Evolutionary conservation across 331 rosid species (phyloP), one percentile per base, ranked within the genome.

Genomic region (Stylosanthes scabra): DNA sequence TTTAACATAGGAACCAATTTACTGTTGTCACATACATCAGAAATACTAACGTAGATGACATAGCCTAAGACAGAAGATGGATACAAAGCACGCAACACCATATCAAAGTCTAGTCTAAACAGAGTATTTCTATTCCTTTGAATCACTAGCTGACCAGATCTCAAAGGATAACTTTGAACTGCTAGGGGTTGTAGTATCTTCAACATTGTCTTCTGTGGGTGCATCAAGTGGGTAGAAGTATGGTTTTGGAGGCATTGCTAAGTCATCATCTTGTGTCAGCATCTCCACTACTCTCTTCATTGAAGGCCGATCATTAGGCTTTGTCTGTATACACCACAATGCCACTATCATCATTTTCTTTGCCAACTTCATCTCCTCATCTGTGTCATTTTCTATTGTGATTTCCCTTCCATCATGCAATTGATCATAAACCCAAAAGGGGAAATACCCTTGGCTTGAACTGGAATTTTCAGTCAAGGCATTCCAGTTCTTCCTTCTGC

Each of bases 391-490:
- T 1, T 56, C 82, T 20, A 75, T 40, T 47, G 68, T 29, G 8
- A 80, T 6, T 20, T 69, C 74, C 0, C 46, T 59, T 63, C 78
- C 87, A 49, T 76, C 31, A 0, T 9, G 37, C 8, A 76, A n/a
- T 34, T 29, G 78, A 14, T 72, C 78, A 73, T 72, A 65, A 8
- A 83, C 37, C 82, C 80, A 80, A 4, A 58, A 71, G 8, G 84
- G 84, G 6, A 71, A 83, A 47, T 66, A 80, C 10, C 46, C 8
- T 37, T 72, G 75, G n/a, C n/a, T n/a, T n/a, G n/a, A n/a, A 41
- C 84, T 79, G 0, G 74, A 71, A 44, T 83, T 8, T 3, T 72
- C 75, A 1, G 39, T 29, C 16, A 3, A 7, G 3, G 66, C 77
- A 79, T 68, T 74, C 8, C 62, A 0, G 1, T 74, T 74, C 68